Percentiles rank a stretch among this genome's conserved stretches.
Evolutionary conservation across 108 stramenopile genomes (phyloP).

Genomic region (Nannochloropsis oceanica): DNA sequence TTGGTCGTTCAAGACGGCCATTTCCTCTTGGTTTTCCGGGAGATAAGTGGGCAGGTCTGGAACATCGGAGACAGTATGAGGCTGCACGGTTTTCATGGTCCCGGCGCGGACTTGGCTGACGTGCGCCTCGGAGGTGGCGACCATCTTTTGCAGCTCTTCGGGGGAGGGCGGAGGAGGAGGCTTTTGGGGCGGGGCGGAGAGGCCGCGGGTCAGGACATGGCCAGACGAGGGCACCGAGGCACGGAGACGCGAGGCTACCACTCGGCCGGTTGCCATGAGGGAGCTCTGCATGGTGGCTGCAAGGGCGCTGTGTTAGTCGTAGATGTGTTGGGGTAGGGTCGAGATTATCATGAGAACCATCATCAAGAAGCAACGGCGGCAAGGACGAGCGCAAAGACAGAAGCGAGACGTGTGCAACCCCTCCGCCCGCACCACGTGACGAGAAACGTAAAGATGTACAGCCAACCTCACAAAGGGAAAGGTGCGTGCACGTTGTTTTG

Average conservation of each 20-base stretch:
- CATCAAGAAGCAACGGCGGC: too few relatives aligned
- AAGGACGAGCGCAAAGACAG: too few relatives aligned
- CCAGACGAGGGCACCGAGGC: background rate
- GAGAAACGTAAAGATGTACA: too few relatives aligned
- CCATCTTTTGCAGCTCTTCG: background rate
- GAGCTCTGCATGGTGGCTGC: background rate
- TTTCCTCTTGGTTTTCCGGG: constrained; percentile 18
- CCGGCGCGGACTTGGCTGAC: background rate
- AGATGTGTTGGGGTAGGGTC: too few relatives aligned
- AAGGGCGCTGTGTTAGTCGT: background rate
- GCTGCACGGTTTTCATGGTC: background rate
- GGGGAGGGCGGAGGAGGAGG: background rate
- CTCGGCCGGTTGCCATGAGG: background rate
- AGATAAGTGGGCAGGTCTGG: background rate
- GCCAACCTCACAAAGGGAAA: too few relatives aligned
- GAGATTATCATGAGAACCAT: too few relatives aligned
- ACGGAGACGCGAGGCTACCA: background rate
- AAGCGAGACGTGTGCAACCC: too few relatives aligned
- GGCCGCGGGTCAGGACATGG: background rate
- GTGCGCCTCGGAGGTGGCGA: background rate
- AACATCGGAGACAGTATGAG: background rate
- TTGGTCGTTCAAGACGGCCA: constrained; percentile 7
- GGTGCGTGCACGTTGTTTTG: too few relatives aligned
- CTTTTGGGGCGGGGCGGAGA: background rate
- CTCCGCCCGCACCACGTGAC: too few relatives aligned